Percentiles rank a stretch among this genome's conserved stretches.
phyloP scores from a whole-genome alignment of 2,329 filamentous ascomycete genomes.

The Fusarium sp. region DNA sequence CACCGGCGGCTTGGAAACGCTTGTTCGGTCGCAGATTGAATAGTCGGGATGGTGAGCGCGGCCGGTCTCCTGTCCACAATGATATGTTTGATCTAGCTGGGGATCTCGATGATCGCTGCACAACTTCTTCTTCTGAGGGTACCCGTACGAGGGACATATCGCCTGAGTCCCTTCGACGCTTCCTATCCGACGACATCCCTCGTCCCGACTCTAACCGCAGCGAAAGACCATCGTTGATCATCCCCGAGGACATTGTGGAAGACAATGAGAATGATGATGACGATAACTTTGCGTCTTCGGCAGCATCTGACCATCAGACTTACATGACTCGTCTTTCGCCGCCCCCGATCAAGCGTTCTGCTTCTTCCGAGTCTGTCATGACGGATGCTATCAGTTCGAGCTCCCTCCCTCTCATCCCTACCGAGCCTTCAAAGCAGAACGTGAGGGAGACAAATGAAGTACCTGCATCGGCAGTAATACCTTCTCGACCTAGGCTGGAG shows the following conservation, averaged over 20 bases:
- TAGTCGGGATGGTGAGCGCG: constrained; percentile 50
- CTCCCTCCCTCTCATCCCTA: constrained; percentile 42
- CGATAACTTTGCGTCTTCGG: constrained; percentile 70
- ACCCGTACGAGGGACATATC: constrained; percentile 63
- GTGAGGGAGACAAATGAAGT: constrained; percentile 21
- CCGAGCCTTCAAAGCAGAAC: constrained; percentile 26
- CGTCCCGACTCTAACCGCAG: constrained; percentile 44
- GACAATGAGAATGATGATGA: constrained; percentile 66
- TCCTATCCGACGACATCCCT: constrained; percentile 60
- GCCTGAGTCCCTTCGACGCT: constrained; percentile 64
- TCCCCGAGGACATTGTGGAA: constrained; percentile 52
- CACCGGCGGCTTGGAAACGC: constrained; percentile 61
- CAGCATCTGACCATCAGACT: constrained; percentile 57
- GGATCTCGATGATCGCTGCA: constrained; percentile 35
- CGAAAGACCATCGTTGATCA: constrained; percentile 48
- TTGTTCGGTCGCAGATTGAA: constrained; percentile 59
- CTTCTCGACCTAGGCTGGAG: constrained; percentile 40
- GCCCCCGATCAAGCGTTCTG: constrained; percentile 59
- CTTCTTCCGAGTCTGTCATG: constrained; percentile 46
- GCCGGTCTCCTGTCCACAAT: constrained; percentile 47
- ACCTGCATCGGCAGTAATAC: constrained; percentile 37
- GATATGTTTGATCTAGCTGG: constrained; percentile 27
- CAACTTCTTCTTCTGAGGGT: constrained; percentile 52
- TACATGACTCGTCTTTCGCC: constrained; percentile 63
- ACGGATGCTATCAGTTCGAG: constrained; percentile 39